Conservation (phyloP, 1,284 basidiomycete species). For the Moesziomyces aphidis region DNA sequence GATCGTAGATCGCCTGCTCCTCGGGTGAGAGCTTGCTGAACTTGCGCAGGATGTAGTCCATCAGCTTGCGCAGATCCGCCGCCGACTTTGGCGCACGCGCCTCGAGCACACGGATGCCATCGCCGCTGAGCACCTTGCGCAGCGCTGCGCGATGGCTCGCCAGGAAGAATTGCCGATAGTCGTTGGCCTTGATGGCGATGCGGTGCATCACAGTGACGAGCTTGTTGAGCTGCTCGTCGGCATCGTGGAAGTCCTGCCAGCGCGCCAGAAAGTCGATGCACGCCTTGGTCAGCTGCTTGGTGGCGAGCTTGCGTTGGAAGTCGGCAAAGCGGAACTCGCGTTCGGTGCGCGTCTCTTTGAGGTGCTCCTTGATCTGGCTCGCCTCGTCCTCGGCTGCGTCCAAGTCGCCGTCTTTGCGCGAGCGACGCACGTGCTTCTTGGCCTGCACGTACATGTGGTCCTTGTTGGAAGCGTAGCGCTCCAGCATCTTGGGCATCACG, state of each 20-base stretch:
- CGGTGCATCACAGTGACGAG: constrained; percentile 63
- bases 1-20: constrained; percentile 55
- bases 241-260: constrained; percentile 57
- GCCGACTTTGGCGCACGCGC: constrained; percentile 30
- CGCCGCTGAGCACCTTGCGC: constrained; percentile 43
- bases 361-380: constrained; percentile 36
- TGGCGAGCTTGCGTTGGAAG: constrained; percentile 62
- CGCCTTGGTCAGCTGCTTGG: constrained; percentile 56
- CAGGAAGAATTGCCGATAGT: constrained; percentile 56
- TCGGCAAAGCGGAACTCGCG: constrained; percentile 62
- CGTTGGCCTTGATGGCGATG: constrained; percentile 58
- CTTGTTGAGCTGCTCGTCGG: constrained; percentile 53
- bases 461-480: constrained; percentile 57
- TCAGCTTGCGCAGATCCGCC: constrained; percentile 55
- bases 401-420: constrained; percentile 38
- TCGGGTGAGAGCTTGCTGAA: constrained; percentile 59
- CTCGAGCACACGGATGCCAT: constrained; percentile 35
- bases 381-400: constrained; percentile 50
- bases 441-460: constrained; percentile 65
- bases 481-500: constrained; percentile 63
- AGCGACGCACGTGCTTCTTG: constrained; percentile 49
- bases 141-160: constrained; percentile 39
- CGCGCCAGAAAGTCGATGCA: constrained; percentile 57
- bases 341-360: constrained; percentile 49
- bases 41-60: constrained; percentile 56